Evolutionary conservation across 2,329 filamentous ascomycete species (phyloP), one percentile per base, ranked within the genome.

Genomic region (Fusarium sp.): DNA sequence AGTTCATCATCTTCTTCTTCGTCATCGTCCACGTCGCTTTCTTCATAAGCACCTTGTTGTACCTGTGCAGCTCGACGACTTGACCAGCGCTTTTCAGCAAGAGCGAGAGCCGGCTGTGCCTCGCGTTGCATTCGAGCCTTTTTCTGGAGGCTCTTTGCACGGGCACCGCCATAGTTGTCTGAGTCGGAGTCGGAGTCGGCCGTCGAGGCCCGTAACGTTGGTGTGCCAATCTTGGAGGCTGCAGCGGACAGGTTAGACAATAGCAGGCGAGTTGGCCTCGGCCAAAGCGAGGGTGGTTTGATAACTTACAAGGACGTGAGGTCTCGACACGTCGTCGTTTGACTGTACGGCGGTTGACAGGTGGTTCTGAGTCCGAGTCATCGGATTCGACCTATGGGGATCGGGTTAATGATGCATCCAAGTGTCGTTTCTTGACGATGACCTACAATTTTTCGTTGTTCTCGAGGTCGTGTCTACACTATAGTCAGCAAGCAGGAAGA

Each of bases 1-100:
- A 80, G 68, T 16, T 88, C 88, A 38, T 90, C 90, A 9, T 89
- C 88, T 20, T 90, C 90, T 9, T 90, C 88, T 27, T 90, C 88
- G 6, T 90, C 88, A 22, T 90, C 84, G 15, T 91, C 89, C n/a
- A 83, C 81, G 49, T 90, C 89, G 73, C 89, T 91, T 73, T 92
- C 90, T 76, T 91, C 88, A 74, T 91, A 91, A 20, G 85, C 86
- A 40, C 87, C 87, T 63, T 84, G 85, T 63, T 88, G 86, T 6
- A 90, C 86, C 78, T 93, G 93, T 16, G 92, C 92, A 57, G 94
- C 93, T 69, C 93, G 92, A 65, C 95, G 88, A 57, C 91, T 96
- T 9, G 95, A 97, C 88, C 97, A 98, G 71, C 95, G 92, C 77
- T 97, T 93, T 82, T 97, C 95, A 61, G 89, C 88, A 74, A 91